Evolutionary conservation across 1,284 basidiomycete genomes (phyloP).

Genomic region (Apiotrichum porosum): DNA sequence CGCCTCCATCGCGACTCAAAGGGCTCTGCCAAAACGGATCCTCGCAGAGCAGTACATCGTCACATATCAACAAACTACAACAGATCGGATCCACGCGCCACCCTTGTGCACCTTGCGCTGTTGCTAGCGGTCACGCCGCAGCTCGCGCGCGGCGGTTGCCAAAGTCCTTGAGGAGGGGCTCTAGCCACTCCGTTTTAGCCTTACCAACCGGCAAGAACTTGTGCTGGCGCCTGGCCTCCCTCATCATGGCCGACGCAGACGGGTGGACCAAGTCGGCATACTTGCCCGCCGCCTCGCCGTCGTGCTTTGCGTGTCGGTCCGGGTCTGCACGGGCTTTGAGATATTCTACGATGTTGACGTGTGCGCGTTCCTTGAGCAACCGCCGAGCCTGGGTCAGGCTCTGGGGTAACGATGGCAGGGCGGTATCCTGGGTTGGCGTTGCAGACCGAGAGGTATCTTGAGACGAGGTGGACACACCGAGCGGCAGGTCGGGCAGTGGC

Average conservation of each 20-base stretch:
- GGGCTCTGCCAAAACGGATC: too few species aligned
- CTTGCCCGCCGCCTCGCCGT: not conserved
- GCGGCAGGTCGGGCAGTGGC: constrained; percentile 12
- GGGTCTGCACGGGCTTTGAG: constrained; percentile 23
- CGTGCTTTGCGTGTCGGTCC: not conserved
- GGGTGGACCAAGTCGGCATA: constrained; percentile 27
- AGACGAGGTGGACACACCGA: constrained; percentile 6
- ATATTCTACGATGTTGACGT: constrained; percentile 42
- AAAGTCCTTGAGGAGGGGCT: constrained; percentile 39
- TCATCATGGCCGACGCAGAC: constrained; percentile 16
- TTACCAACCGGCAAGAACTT: constrained; percentile 18
- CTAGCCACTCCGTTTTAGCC: constrained; percentile 37
- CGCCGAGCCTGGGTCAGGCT: constrained; percentile 26
- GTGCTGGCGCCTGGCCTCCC: constrained; percentile 17
- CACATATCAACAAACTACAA: too few species aligned
- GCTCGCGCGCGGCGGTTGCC: constrained; percentile 10
- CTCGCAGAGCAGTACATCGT: too few species aligned
- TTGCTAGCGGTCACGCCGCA: too few species aligned
- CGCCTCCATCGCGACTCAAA: too few species aligned
- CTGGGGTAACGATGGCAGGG: constrained; percentile 24
- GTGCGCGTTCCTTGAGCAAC: constrained; percentile 30
- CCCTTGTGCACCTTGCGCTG: too few species aligned
- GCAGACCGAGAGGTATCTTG: constrained; percentile 3
- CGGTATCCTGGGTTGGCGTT: constrained; percentile 9
- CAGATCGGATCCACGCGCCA: too few species aligned